Base-by-base conservation (phyloP, 2,329 filamentous ascomycete genomes). In the Cercospora sp. region DNA sequence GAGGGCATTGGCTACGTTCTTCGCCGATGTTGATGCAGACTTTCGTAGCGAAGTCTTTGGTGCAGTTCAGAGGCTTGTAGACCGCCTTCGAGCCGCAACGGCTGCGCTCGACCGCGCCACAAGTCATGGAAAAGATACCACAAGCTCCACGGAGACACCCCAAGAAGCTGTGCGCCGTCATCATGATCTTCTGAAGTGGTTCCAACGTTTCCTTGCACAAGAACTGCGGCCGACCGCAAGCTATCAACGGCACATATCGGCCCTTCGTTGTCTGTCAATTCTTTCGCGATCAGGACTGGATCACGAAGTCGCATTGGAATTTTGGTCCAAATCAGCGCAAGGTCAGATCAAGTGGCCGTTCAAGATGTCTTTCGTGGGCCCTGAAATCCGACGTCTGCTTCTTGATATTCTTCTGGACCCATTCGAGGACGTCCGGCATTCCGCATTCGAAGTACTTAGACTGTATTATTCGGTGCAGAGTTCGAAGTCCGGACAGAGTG, bases 191-290 rank as follows among this genome's bases (percentile, higher is more conserved):
- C 73, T 96, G n/a, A 77, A 79, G 1, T 94, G 91, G 88, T 96
- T 94, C 76, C 74, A 92, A 1, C 75, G 81, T 1, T 95, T 97
- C 72, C 79, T 97, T 5, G 85, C 88, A 63, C 82, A 83, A 43
- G 93, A 98, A 74, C 82, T 99, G 24, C 86, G 88, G 2, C 89
- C 93, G 2, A 94, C 91, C 0, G 89, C 92, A 16, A 95, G 94
- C 10, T 99, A 98, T 76, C 94, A 97, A 77, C 88, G 93, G 6
- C 94, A 97, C 73, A 91, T 94, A 58, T 91, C 91, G 2, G 89
- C 92, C 2, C 79, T 98, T 5, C 93, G 90, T 75, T 88, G 90
- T 0, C 80, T 94, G 30, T 83, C 82, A 0, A 84, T 90, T 63
- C 81, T 94, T n/a, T 79, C 93, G 5, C 87, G 87, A 67, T 88